Conservation (phyloP, 2,329 filamentous ascomycete genomes). For the Botrytis sinoallii region DNA sequence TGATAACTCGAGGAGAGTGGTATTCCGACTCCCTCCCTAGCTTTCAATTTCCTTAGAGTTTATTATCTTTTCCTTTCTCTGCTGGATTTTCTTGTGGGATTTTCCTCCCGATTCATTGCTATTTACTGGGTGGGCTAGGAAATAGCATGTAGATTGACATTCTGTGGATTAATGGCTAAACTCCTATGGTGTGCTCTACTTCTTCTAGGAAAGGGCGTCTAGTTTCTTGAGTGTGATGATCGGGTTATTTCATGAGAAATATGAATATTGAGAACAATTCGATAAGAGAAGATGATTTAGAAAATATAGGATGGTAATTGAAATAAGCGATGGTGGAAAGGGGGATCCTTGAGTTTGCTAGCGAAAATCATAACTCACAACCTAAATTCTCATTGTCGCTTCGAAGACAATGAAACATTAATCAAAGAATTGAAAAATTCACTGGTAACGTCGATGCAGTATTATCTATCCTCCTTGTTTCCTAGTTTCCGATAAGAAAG, state of each 20-base stretch:
- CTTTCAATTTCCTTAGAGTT: neutral
- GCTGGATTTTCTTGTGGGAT: too few relatives aligned
- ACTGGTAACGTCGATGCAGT: neutral
- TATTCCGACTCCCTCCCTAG: neutral
- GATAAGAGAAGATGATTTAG: neutral
- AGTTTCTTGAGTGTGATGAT: neutral
- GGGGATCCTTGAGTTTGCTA: neutral
- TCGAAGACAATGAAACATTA: neutral
- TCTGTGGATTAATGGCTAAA: neutral
- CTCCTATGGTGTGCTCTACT: fast-evolving
- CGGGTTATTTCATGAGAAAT: fast-evolving
- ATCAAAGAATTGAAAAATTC: neutral
- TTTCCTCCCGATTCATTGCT: neutral
- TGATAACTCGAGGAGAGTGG: neutral
- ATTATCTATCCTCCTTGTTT: fast-evolving
- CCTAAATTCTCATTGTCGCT: neutral
- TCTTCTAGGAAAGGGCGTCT: neutral
- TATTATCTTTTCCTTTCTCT: neutral
- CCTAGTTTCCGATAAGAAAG: neutral
- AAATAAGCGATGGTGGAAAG: neutral
- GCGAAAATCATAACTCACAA: neutral
- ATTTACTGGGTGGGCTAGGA: neutral
- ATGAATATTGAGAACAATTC: neutral
- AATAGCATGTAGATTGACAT: neutral
- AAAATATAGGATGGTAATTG: neutral